These are phyloP conservation scores for Exsudoporus frostii DNA, from an alignment of 768 basidiomycete genomes.

Conservation along the genomic window DNA sequence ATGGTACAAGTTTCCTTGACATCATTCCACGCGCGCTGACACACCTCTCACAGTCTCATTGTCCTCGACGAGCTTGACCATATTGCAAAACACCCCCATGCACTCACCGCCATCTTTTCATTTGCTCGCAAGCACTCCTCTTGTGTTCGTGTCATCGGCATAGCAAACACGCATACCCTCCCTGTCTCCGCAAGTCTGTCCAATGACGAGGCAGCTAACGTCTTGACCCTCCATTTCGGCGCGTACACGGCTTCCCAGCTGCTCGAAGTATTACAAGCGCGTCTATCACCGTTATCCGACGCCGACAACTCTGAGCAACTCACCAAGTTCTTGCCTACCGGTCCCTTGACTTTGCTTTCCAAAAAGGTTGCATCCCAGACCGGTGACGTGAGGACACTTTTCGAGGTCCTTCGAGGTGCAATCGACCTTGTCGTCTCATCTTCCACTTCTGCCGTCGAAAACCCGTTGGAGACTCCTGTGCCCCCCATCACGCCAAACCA, in stretches of 20 bases:
- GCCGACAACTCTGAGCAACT: slow-evolving; percentile 27
- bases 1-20: slow-evolving; percentile 40
- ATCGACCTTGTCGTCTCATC: slow-evolving; percentile 63
- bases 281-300: slow-evolving; percentile 53
- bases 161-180: slow-evolving; percentile 87
- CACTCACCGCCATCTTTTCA: slow-evolving; percentile 62
- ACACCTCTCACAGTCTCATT: slow-evolving; percentile 49
- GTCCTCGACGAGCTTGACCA: slow-evolving; percentile 89
- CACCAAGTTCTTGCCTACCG: slow-evolving; percentile 57
- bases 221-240: slow-evolving; percentile 73
- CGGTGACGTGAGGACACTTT: slow-evolving; percentile 77
- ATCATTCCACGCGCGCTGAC: slow-evolving; percentile 18
- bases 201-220: slow-evolving; percentile 35
- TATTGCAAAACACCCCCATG: slow-evolving; percentile 57
- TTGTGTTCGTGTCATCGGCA: slow-evolving; percentile 69
- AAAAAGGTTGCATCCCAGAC: slow-evolving; percentile 81
- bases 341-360: slow-evolving; percentile 66
- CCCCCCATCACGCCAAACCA: slow-evolving; percentile 60
- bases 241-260: slow-evolving; percentile 76
- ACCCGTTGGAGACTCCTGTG: slow-evolving; percentile 33
- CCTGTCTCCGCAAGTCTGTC: slow-evolving; percentile 49
- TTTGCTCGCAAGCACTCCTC: slow-evolving; percentile 54
- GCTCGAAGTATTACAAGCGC: slow-evolving; percentile 60
- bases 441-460: slow-evolving; percentile 14
- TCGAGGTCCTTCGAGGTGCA: slow-evolving; percentile 77